Evolutionary conservation across 805 yeast species (phyloP).

Genomic region (Candida montana): DNA sequence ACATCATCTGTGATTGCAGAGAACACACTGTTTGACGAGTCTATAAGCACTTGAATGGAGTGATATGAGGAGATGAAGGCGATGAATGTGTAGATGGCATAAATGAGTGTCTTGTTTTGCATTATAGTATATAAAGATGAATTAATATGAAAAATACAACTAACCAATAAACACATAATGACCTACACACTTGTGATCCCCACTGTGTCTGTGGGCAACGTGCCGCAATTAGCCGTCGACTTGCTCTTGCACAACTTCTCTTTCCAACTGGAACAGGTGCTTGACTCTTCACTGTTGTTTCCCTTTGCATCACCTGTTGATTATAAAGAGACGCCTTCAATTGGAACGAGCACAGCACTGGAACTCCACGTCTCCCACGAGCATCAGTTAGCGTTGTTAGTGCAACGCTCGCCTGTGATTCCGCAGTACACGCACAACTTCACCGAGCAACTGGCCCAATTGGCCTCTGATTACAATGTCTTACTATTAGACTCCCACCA

Average conservation of each 20-base stretch:
- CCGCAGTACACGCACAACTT: slow-evolving; percentile 53
- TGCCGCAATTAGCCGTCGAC: slow-evolving; percentile 80
- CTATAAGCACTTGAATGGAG: no score
- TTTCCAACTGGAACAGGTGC: slow-evolving; percentile 45
- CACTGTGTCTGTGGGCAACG: slow-evolving; percentile 79
- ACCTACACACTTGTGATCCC: slow-evolving; percentile 43
- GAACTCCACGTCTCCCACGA: slow-evolving; percentile 52
- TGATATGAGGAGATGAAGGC: no score
- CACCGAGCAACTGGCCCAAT: slow-evolving; percentile 37
- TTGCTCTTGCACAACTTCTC: slow-evolving; percentile 60
- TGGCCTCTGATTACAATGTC: slow-evolving; percentile 33
- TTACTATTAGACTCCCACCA: slow-evolving; percentile 69
- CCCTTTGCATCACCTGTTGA: slow-evolving; percentile 86
- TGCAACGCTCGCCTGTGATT: slow-evolving; percentile 81
- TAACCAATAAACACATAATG: no score
- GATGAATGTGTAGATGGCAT: no score
- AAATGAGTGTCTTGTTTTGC: no score
- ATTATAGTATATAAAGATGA: no score
- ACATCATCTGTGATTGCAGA: no score
- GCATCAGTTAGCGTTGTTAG: slow-evolving; percentile 51
- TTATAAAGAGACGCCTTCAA: slow-evolving; percentile 22
- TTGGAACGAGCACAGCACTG: slow-evolving; percentile 38
- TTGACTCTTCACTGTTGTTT: slow-evolving; percentile 59
- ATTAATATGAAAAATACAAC: no score
- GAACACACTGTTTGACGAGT: no score